Base-by-base conservation (phyloP, 2,329 filamentous ascomycete species). In the Alternaria alternata region DNA sequence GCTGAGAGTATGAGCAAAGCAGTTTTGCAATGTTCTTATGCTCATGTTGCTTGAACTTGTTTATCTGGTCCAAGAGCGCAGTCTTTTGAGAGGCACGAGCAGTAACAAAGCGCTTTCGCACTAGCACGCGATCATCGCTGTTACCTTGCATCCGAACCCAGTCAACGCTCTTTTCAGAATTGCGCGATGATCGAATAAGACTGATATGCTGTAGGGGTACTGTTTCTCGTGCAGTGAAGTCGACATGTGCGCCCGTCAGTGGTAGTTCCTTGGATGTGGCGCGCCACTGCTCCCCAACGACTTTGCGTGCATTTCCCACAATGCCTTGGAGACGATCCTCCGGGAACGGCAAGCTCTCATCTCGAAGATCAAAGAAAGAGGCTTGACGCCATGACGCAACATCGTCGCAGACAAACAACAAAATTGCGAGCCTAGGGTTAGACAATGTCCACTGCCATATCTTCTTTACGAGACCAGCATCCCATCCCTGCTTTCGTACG, bases 381-480 rank as follows among this genome's bases (percentile, higher is more conserved):
- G 76, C 76, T 51, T 77, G 74, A 14, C 74, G 72, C 75, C 75
- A 79, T 1, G 78, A 78, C 0, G 76, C 65, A 9, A 80, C 71
- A 51, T 80, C 78, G 39, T 79, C 78, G 65, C 77, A 79, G 26
- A 79, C 70, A 16, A 74, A 72, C 5, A 80, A 67, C 11, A 80
- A 66, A 14, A 80, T 72, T 1, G 78, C 77, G 16, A 78, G 72
- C 52, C 72, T 70, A 1, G 76, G 77, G 47, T 80, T 79, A 11
- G 74, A 77, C 43, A 79, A 59, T 1, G 77, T 77, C 78, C 78
- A 80, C n/a, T 76, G 75, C 70, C 76, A 79, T 24, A 78, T 75
- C 47, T 73, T 76, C 58, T 76, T 76, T 24, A 75, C 70, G 18
- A 74, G 64, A 1, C 66, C 65, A 5, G 71, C 67, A 22, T 78